A percentile compares a stretch with the other conserved stretches of the same genome.
These are phyloP conservation scores for Arachis hypogaea DNA, from an alignment of 306 rosid species.

Conservation along the genomic window DNA sequence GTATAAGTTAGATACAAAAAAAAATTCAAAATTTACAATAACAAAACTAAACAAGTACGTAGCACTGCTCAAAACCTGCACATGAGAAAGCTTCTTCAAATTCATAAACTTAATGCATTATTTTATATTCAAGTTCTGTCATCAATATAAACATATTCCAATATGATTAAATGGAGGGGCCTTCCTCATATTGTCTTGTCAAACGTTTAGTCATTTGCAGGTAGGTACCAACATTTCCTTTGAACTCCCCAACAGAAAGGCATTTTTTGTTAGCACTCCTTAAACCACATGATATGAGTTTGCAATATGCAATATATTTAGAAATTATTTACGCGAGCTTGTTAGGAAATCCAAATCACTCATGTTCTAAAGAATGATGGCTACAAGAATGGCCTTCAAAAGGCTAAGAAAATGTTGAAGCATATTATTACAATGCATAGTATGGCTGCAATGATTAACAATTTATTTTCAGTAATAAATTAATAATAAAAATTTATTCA, in stretches of 20 bases:
- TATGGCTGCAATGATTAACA: conserved; percentile 10
- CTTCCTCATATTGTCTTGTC: conserved; percentile 4
- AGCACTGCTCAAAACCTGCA: conserved; percentile 4
- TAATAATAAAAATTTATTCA: not conserved
- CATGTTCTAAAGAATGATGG: conserved; percentile 21
- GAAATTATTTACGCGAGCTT: conserved; percentile 3
- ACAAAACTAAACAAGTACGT: conserved; percentile 1
- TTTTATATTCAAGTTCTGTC: conserved; percentile 5
- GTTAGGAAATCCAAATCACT: conserved; percentile 8
- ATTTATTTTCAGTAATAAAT: not conserved
- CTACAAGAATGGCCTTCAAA: conserved; percentile 2
- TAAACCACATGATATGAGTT: not conserved
- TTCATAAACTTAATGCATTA: not conserved
- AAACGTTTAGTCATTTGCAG: conserved; percentile 14
- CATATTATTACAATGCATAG: conserved; percentile 27
- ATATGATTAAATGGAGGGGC: not conserved
- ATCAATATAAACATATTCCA: conserved; percentile 12
- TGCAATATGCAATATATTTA: conserved; percentile 2
- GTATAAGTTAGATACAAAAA: not conserved
- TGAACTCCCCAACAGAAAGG: not conserved
- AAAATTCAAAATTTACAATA: not conserved
- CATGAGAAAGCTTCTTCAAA: conserved; percentile 2
- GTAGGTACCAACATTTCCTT: too few relatives aligned
- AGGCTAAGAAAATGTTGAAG: conserved; percentile 10
- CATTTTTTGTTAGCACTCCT: conserved; percentile 11